phyloP scores from a whole-genome alignment of 1,139 yeast species.

The Yamadazyma dendronema region DNA sequence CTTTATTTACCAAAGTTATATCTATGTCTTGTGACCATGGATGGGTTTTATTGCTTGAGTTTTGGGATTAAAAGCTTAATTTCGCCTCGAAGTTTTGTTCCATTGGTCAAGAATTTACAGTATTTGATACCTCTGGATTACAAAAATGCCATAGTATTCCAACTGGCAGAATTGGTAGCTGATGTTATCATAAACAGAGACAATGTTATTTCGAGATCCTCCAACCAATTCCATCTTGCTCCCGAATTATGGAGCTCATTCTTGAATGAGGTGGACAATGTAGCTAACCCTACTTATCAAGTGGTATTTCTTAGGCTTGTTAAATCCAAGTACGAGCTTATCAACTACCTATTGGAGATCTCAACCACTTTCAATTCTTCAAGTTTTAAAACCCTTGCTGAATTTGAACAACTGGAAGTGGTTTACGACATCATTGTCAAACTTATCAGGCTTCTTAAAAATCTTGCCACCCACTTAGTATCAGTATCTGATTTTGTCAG shows the following conservation, averaged over 20 bases:
- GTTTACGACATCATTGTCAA: constrained; percentile 49
- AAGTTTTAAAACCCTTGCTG: constrained; percentile 13
- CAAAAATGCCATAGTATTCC: constrained; percentile 17
- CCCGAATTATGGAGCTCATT: constrained; percentile 4
- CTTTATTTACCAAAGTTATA: constrained; percentile 50
- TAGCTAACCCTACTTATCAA: constrained; percentile 3
- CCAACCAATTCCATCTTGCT: constrained; percentile 7
- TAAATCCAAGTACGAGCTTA: constrained; percentile 20
- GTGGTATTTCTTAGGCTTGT: constrained; percentile 11
- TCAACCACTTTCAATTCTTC: constrained; percentile 8
- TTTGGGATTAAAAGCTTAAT: constrained; percentile 53
- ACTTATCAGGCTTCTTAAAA: constrained; percentile 43
- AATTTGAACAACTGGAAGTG: constrained; percentile 41
- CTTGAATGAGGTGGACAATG: constrained; percentile 3
- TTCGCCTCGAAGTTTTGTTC: constrained; percentile 12
- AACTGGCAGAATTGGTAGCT: constrained; percentile 16
- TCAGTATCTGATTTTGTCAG: constrained; percentile 28
- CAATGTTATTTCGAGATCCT: constrained; percentile 11
- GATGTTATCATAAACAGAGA: constrained; percentile 19
- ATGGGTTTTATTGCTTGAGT: constrained; percentile 52
- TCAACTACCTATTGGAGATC: constrained; percentile 18
- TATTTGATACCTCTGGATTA: constrained; percentile 17
- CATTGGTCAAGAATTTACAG: constrained; percentile 17
- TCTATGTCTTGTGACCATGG: constrained; percentile 49
- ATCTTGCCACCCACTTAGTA: constrained; percentile 36